These are phyloP conservation scores for Durotheca rogersii DNA, from an alignment of 495 filamentous ascomycete genomes.

Conservation along the genomic window DNA sequence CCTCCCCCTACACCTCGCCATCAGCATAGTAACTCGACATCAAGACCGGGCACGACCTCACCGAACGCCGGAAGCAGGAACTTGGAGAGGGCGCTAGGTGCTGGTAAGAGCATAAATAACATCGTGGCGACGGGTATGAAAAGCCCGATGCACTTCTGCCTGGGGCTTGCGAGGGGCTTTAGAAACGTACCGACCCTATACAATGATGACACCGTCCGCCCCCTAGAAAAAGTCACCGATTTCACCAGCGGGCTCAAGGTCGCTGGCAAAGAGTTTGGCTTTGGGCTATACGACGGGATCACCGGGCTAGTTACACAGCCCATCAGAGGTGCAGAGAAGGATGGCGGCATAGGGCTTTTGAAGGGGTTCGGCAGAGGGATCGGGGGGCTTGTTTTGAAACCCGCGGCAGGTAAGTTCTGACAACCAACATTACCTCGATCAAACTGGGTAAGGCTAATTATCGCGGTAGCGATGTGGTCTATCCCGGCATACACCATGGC, in stretches of 20 bases:
- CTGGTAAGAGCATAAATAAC: conserved; percentile 63
- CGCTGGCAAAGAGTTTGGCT: conserved; percentile 66
- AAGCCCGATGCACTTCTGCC: conserved; percentile 76
- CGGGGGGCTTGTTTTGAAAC: conserved; percentile 69
- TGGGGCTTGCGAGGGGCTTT: conserved; percentile 78
- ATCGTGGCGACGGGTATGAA: conserved; percentile 71
- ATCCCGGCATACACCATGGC: conserved; percentile 73
- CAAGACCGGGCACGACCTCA: conserved; percentile 6
- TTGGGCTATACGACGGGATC: conserved; percentile 69
- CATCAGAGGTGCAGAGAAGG: conserved; percentile 62
- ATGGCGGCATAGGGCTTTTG: conserved; percentile 65
- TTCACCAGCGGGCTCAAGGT: conserved; percentile 65
- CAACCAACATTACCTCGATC: conserved; percentile 5
- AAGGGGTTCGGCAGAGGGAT: conserved; percentile 78
- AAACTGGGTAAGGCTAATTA: conserved; percentile 22
- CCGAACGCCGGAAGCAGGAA: conserved; percentile 21
- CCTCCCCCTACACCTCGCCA: conserved; percentile 8
- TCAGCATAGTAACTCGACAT: conserved; percentile 4
- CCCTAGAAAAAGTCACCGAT: conserved; percentile 67
- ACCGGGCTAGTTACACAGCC: conserved; percentile 74
- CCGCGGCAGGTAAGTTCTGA: conserved; percentile 57
- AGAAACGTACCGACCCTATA: conserved; percentile 82
- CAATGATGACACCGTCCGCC: conserved; percentile 70
- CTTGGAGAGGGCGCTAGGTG: conserved; percentile 58
- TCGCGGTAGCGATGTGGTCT: conserved; percentile 53